Conservation (phyloP, 1,139 yeast species). For the Candida labiduridarum region DNA sequence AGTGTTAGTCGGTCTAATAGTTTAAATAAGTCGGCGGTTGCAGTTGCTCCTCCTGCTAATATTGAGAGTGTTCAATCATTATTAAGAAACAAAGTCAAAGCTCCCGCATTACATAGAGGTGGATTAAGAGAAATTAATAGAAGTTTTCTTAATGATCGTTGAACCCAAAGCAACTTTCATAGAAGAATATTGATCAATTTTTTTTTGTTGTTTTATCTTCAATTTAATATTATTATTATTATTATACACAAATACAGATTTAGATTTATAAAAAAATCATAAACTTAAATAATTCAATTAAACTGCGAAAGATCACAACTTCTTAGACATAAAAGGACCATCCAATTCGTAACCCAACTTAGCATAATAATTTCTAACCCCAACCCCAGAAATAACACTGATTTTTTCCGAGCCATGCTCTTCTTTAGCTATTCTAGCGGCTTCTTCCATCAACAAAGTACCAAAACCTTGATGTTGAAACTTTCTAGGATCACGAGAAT, state of each 20-base stretch:
- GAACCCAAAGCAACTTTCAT: background rate
- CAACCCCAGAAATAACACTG: conserved; percentile 95
- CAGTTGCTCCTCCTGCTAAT: conserved; percentile 20
- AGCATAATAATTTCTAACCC: conserved; percentile 94
- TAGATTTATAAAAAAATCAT: background rate
- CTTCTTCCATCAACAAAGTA: conserved; percentile 96
- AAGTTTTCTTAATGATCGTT: conserved; percentile 16
- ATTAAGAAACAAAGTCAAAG: conserved; percentile 40
- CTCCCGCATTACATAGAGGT: conserved; percentile 48
- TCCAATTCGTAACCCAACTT: conserved; percentile 88
- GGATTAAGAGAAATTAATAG: conserved; percentile 25
- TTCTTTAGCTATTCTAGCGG: conserved; percentile 91
- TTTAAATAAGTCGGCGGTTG: conserved; percentile 16
- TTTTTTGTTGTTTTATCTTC: conserved; percentile 1
- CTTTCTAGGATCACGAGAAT: conserved; percentile 96
- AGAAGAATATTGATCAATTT: background rate
- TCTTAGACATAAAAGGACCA: conserved; percentile 89
- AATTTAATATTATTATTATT: background rate
- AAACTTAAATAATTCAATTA: background rate
- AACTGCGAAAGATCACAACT: conserved; percentile 7
- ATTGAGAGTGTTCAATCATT: conserved; percentile 40
- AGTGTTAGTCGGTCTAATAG: conserved; percentile 15
- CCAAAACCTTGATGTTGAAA: conserved; percentile 99
- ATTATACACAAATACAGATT: background rate
- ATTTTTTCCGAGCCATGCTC: conserved; percentile 93